Conservation (phyloP, 2,329 filamentous ascomycete species). For the Apiospora sp. region DNA sequence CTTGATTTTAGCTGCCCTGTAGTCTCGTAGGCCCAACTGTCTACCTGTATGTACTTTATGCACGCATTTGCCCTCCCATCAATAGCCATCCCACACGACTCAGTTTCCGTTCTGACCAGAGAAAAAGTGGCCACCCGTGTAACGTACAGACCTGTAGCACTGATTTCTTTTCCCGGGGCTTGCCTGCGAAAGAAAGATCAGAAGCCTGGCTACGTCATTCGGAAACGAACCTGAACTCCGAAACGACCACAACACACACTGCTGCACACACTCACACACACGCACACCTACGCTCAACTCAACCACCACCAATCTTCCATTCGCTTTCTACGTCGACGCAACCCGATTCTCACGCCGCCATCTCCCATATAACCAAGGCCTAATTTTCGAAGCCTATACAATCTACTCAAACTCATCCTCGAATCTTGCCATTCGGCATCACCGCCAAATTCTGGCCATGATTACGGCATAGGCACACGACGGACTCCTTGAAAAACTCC, state of each 20-base stretch:
- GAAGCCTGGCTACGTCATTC: conserved; percentile 24
- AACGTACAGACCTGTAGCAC: conserved; percentile 15
- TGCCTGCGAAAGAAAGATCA: conserved; percentile 19
- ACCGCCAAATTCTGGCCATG: conserved; percentile 15
- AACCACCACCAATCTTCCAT: conserved; percentile 12
- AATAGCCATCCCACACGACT: conserved; percentile 2
- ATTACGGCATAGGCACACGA: conserved; percentile 7
- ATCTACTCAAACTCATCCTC: not conserved
- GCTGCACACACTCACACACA: conserved; percentile 21
- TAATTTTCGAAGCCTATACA: not conserved
- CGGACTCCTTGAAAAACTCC: conserved; percentile 7
- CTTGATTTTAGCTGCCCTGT: conserved; percentile 6
- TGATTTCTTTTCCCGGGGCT: conserved; percentile 16
- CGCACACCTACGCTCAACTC: conserved; percentile 14
- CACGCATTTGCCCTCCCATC: not conserved
- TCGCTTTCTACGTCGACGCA: conserved; percentile 4
- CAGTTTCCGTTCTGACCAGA: conserved; percentile 16
- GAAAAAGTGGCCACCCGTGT: conserved; percentile 10
- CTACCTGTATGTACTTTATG: conserved; percentile 13
- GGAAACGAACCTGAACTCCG: conserved; percentile 22
- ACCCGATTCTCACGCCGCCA: not conserved
- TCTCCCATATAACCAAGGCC: not conserved
- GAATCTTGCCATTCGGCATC: conserved; percentile 2
- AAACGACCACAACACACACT: conserved; percentile 21
- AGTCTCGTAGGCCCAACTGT: not conserved